phyloP scores from a whole-genome alignment of 352 stramenopile species.

The Phytophthora nicotianae region DNA sequence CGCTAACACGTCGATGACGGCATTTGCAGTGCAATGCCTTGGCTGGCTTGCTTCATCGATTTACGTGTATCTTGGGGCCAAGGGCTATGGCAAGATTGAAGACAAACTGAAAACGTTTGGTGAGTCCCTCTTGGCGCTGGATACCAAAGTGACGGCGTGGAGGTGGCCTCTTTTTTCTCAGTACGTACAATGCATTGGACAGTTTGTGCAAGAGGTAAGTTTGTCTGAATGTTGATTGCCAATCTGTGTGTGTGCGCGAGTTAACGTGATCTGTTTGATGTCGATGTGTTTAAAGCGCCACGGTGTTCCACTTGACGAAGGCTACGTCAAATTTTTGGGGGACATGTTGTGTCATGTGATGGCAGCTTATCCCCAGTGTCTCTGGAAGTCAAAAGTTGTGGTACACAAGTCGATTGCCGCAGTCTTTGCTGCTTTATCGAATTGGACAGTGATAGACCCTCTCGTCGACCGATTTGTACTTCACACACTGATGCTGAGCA shows the following conservation, averaged over 20 bases:
- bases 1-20: slow-evolving; percentile 36
- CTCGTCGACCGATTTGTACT: slow-evolving; percentile 60
- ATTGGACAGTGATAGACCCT: slow-evolving; percentile 39
- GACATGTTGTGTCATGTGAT: slow-evolving; percentile 67
- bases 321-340: slow-evolving; percentile 58
- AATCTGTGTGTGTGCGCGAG: slow-evolving; percentile 9
- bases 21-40: slow-evolving; percentile 66
- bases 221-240: slow-evolving; percentile 3
- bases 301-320: slow-evolving; percentile 40
- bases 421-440: slow-evolving; percentile 50
- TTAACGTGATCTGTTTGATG: slow-evolving; percentile 9
- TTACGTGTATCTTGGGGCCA: slow-evolving; percentile 53
- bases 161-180: slow-evolving; percentile 65
- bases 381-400: slow-evolving; percentile 63
- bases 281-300: slow-evolving; percentile 28
- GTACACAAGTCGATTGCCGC: slow-evolving; percentile 59
- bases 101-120: slow-evolving; percentile 68
- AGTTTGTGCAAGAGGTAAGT: slow-evolving; percentile 63
- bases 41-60: slow-evolving; percentile 53
- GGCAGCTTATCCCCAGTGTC: slow-evolving; percentile 61
- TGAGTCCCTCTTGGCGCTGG: slow-evolving; percentile 68
- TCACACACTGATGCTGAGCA: slow-evolving; percentile 65
- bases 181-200: slow-evolving; percentile 61
- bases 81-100: slow-evolving; percentile 69
- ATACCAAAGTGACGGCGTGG: slow-evolving; percentile 50